Conservation (phyloP, 2,329 filamentous ascomycete genomes). For the Colletotrichum abscissum region DNA sequence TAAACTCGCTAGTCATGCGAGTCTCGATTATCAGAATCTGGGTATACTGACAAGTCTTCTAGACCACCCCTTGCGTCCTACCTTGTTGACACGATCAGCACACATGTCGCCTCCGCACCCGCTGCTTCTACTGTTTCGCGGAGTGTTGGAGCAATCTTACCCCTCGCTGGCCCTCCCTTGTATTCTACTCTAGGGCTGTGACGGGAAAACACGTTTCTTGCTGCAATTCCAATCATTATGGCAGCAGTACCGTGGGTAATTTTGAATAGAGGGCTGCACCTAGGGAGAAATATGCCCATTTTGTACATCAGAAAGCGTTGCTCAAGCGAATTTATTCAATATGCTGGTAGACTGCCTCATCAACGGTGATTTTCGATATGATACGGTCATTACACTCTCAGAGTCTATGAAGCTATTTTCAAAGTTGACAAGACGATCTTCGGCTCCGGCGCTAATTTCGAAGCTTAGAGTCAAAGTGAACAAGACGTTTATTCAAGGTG, state of each 20-base stretch:
- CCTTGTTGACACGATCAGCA: conserved; percentile 64
- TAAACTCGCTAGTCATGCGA: neutral
- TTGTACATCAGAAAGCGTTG: neutral
- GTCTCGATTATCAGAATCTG: neutral
- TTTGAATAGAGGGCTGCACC: conserved; percentile 54
- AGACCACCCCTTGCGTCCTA: conserved; percentile 51
- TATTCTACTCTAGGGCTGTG: conserved; percentile 62
- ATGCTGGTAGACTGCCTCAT: neutral
- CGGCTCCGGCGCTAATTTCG: no score
- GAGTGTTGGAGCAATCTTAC: conserved; percentile 61
- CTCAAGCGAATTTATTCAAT: neutral
- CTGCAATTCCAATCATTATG: conserved; percentile 54
- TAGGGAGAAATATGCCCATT: conserved; percentile 9
- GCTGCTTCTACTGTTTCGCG: conserved; percentile 70
- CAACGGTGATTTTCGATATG: neutral
- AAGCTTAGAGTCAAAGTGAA: no score
- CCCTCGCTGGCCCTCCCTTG: conserved; percentile 61
- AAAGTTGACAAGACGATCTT: neutral
- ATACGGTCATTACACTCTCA: no score
- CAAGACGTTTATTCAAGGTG: no score
- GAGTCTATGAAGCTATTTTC: neutral
- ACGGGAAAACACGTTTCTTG: conserved; percentile 59
- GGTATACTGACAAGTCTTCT: neutral
- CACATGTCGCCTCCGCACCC: conserved; percentile 71
- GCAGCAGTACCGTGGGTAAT: conserved; percentile 59